Percentiles rank a stretch among this genome's conserved stretches.
Evolutionary conservation across 2,329 filamentous ascomycete genomes (phyloP).

Genomic region (Dactylella cylindrospora): DNA sequence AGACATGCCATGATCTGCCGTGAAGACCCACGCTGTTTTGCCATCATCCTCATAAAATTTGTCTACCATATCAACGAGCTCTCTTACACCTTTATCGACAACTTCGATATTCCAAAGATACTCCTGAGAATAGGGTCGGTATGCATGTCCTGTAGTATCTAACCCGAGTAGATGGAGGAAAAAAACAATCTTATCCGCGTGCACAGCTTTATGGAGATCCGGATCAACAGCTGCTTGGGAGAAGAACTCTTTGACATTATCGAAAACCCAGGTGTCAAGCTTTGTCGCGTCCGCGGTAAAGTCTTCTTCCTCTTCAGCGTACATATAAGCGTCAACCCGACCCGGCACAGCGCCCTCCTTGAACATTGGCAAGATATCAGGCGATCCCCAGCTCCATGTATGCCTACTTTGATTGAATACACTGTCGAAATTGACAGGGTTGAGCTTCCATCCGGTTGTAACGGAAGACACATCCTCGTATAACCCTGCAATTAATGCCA

Average conservation of each 20-base stretch:
- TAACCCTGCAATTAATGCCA: conserved; percentile 90
- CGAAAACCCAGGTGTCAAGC: conserved; percentile 93
- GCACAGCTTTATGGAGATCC: conserved; percentile 70
- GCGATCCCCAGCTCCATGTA: conserved; percentile 99
- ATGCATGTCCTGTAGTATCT: conserved; percentile 83
- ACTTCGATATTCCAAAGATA: conserved; percentile 93
- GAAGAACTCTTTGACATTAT: conserved; percentile 86
- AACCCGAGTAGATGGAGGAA: conserved; percentile 91
- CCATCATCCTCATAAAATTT: conserved; percentile 79
- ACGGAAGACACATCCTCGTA: conserved; percentile 98
- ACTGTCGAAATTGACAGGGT: conserved; percentile 97
- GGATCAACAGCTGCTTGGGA: conserved; percentile 74
- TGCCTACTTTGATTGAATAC: conserved; percentile 96
- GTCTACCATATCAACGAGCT: conserved; percentile 77
- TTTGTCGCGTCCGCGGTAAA: conserved; percentile 78
- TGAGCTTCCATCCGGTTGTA: conserved; percentile 96
- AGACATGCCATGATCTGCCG: conserved; percentile 97
- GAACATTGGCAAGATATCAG: conserved; percentile 97
- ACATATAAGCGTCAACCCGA: conserved; percentile 81
- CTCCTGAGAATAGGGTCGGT: conserved; percentile 89
- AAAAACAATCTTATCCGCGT: conserved; percentile 86
- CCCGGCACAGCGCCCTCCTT: conserved; percentile 86
- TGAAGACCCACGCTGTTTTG: conserved; percentile 93
- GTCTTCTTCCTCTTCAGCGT: conserved; percentile 82
- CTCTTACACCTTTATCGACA: conserved; percentile 84